A percentile compares a stretch with the other conserved stretches of the same genome.
phyloP scores from a whole-genome alignment of 331 rosid species.

The Malus hybrid region DNA sequence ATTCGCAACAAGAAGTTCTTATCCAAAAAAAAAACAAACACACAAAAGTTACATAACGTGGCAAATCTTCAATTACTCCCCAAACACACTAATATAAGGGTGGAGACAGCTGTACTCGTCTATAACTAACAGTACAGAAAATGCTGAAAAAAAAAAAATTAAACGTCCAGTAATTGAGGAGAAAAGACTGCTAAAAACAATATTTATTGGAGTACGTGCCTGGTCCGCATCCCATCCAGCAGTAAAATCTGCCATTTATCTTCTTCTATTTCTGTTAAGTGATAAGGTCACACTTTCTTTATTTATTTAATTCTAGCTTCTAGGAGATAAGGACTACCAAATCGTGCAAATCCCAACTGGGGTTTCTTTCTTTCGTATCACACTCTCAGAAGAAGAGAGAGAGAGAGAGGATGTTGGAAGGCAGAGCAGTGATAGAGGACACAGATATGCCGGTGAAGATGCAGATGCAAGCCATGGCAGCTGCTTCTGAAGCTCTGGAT shows the following conservation, averaged over 20 bases:
- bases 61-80: no score
- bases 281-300: neutral
- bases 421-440: conserved; percentile 74
- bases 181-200: conserved; percentile 18
- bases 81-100: neutral
- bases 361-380: neutral
- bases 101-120: neutral
- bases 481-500: conserved; percentile 94
- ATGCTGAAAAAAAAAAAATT: neutral
- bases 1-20: no score
- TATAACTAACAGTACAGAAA: neutral
- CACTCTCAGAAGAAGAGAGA: neutral
- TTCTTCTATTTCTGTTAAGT: neutral
- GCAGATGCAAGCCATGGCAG: conserved; percentile 94
- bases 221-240: neutral
- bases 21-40: no score
- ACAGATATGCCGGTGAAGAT: conserved; percentile 95
- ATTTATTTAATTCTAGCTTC: neutral
- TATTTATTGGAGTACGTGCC: conserved; percentile 30
- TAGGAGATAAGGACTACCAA: conserved; percentile 8
- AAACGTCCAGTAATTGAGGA: conserved; percentile 13
- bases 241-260: no score
- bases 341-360: neutral
- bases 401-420: conserved; percentile 70
- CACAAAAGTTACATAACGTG: no score